phyloP scores from a whole-genome alignment of 1,139 yeast genomes.

The Candida labiduridarum region DNA sequence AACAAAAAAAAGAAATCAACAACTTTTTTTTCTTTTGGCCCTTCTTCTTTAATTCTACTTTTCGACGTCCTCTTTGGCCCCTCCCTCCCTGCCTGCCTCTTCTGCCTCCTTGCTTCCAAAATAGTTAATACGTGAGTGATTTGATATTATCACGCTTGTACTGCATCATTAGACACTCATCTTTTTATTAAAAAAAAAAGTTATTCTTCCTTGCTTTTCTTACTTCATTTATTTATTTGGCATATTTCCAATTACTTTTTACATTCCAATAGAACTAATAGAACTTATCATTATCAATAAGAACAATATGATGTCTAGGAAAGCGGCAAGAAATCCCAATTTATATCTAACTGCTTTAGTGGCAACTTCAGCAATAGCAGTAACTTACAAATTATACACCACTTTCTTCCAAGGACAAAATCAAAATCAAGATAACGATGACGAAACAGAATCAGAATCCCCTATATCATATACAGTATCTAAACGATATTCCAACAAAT shows the following conservation, averaged over 20 bases:
- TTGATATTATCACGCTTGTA: too few species aligned
- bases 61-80: background rate
- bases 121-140: too few species aligned
- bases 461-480: slow-evolving; percentile 13
- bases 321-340: slow-evolving; percentile 29
- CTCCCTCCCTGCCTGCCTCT: background rate
- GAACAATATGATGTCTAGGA: slow-evolving; percentile 15
- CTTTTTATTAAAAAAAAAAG: too few species aligned
- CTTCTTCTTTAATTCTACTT: background rate
- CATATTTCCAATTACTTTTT: background rate
- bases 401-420: slow-evolving; percentile 16
- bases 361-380: slow-evolving; percentile 40
- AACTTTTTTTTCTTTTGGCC: background rate
- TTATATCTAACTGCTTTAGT: slow-evolving; percentile 39
- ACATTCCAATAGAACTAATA: background rate
- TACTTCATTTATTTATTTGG: too few species aligned
- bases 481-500: slow-evolving; percentile 33
- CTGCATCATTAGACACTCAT: too few species aligned
- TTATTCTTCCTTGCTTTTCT: background rate
- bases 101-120: too few species aligned
- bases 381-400: slow-evolving; percentile 37
- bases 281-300: background rate
- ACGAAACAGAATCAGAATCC: slow-evolving; percentile 3
- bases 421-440: slow-evolving; percentile 5
- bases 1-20: slow-evolving; percentile 2